These are phyloP conservation scores for Strobilomyces confusus DNA, from an alignment of 768 basidiomycete genomes.

Conservation along the genomic window DNA sequence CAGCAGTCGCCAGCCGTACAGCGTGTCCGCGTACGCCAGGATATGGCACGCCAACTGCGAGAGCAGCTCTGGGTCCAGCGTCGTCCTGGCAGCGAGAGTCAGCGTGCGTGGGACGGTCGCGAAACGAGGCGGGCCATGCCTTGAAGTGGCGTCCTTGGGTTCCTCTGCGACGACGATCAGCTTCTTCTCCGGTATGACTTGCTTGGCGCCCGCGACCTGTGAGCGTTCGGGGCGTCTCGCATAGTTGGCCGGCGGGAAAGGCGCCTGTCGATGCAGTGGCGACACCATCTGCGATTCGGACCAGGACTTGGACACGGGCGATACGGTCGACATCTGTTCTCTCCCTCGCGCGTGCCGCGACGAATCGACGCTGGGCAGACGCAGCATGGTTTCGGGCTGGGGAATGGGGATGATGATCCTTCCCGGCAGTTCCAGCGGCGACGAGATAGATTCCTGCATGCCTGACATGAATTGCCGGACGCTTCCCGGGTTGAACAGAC, in stretches of 20 bases:
- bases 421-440: slow-evolving; percentile 30
- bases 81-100: slow-evolving; percentile 5
- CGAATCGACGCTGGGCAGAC: too few relatives aligned
- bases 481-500: slow-evolving; percentile 62
- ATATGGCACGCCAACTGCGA: slow-evolving; percentile 52
- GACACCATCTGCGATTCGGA: slow-evolving; percentile 42
- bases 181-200: slow-evolving; percentile 35
- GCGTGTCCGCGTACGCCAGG: slow-evolving; percentile 66
- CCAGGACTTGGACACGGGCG: slow-evolving; percentile 51
- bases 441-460: slow-evolving; percentile 47
- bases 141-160: slow-evolving; percentile 14
- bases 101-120: neutral
- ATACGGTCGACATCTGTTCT: slow-evolving; percentile 11
- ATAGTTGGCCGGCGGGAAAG: slow-evolving; percentile 42
- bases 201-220: slow-evolving; percentile 35
- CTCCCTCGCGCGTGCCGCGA: too few relatives aligned
- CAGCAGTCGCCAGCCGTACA: slow-evolving; percentile 69
- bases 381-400: too few relatives aligned
- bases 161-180: slow-evolving; percentile 34
- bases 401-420: slow-evolving; percentile 17
- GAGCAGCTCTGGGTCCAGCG: slow-evolving; percentile 28
- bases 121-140: too few relatives aligned
- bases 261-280: slow-evolving; percentile 27
- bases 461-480: slow-evolving; percentile 68
- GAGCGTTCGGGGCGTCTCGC: slow-evolving; percentile 39